phyloP scores from a whole-genome alignment of 257 asterid species.

The Henckelia pumila region DNA sequence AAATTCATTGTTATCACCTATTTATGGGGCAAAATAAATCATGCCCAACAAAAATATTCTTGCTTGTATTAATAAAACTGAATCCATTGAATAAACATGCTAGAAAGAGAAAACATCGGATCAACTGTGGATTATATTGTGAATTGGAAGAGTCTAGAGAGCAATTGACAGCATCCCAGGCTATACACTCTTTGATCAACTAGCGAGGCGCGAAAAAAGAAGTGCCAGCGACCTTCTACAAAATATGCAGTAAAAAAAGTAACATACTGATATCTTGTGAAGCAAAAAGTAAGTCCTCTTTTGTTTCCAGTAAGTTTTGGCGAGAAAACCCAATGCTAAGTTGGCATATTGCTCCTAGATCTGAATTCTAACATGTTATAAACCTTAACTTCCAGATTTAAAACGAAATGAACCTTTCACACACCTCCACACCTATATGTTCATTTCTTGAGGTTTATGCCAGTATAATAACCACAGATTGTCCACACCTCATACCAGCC shows the following conservation, averaged over 20 bases:
- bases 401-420: neutral
- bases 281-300: slow-evolving; percentile 12
- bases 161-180: neutral
- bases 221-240: slow-evolving; percentile 7
- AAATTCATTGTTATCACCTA: slow-evolving; percentile 10
- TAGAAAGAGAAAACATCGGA: slow-evolving; percentile 10
- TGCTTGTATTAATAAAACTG: neutral
- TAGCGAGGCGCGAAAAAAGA: neutral
- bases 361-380: neutral
- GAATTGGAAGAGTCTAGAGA: neutral
- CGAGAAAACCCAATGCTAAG: slow-evolving; percentile 2
- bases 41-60: slow-evolving; percentile 9
- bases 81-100: slow-evolving; percentile 10
- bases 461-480: neutral
- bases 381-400: neutral
- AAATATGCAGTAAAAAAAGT: slow-evolving; percentile 2
- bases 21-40: slow-evolving; percentile 13
- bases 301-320: slow-evolving; percentile 14
- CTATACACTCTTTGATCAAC: neutral
- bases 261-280: neutral
- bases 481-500: neutral
- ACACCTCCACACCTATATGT: neutral
- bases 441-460: neutral
- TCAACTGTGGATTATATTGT: slow-evolving; percentile 15
- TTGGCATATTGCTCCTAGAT: slow-evolving; percentile 4